Conservation (phyloP, 1,284 basidiomycete genomes). For the Tylopilus orsonianus region DNA sequence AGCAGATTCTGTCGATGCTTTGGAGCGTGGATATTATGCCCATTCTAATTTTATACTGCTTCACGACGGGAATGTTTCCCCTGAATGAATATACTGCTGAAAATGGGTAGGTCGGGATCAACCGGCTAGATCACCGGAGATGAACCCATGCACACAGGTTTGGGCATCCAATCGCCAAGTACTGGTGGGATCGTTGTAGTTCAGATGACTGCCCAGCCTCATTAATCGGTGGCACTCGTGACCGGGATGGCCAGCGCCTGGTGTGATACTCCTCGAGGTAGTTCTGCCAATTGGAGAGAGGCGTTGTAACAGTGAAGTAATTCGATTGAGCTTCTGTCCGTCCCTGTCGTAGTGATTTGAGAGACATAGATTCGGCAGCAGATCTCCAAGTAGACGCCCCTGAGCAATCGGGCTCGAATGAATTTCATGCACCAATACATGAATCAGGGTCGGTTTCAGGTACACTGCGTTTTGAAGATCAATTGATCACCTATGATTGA, state of each 20-base stretch:
- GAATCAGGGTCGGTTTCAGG: slow-evolving; percentile 33
- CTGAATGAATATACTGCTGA: slow-evolving; percentile 14
- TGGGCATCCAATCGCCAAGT: no score
- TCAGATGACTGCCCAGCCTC: slow-evolving; percentile 1
- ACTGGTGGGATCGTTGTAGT: background rate
- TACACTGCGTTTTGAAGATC: slow-evolving; percentile 18
- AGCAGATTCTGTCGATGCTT: slow-evolving; percentile 13
- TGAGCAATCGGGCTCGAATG: slow-evolving; percentile 26
- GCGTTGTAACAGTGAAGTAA: slow-evolving; percentile 13
- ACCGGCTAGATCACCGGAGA: background rate
- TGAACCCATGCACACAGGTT: slow-evolving; percentile 2
- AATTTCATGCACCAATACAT: slow-evolving; percentile 22
- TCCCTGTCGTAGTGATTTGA: slow-evolving; percentile 25
- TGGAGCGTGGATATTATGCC: slow-evolving; percentile 3
- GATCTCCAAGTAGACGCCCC: slow-evolving; percentile 23
- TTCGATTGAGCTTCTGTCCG: slow-evolving; percentile 23
- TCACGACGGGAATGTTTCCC: slow-evolving; percentile 13
- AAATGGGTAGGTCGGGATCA: slow-evolving; percentile 5
- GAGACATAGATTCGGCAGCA: slow-evolving; percentile 18
- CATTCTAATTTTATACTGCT: slow-evolving; percentile 3
- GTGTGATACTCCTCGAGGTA: slow-evolving; percentile 7
- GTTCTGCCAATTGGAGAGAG: slow-evolving; percentile 21
- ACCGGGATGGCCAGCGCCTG: background rate
- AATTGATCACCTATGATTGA: slow-evolving; percentile 12
- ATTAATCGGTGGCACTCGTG: slow-evolving; percentile 3